phyloP scores from a whole-genome alignment of 2,329 filamentous ascomycete genomes.

The Biscogniauxia sp. region DNA sequence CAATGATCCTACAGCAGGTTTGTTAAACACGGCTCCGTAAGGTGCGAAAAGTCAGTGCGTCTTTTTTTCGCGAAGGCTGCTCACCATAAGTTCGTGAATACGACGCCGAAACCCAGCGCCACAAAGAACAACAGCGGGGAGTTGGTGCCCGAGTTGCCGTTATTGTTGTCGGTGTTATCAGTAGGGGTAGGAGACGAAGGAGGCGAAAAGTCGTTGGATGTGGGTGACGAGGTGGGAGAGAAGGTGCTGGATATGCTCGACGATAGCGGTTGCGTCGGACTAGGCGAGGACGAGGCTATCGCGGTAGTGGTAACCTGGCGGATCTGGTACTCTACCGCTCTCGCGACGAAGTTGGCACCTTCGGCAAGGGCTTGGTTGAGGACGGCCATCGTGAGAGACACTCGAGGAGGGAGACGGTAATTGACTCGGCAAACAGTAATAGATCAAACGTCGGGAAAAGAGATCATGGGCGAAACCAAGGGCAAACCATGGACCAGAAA shows the following conservation, averaged over 20 bases:
- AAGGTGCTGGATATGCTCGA: constrained; percentile 10
- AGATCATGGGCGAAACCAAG: constrained; percentile 16
- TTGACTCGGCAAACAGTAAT: constrained; percentile 1
- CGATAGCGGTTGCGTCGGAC: constrained; percentile 12
- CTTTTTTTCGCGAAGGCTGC: constrained; percentile 32
- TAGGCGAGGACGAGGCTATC: constrained; percentile 6
- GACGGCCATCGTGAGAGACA: constrained; percentile 33
- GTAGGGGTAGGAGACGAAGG: constrained; percentile 16
- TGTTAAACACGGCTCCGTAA: background rate
- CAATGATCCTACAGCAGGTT: constrained; percentile 77
- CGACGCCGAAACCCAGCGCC: constrained; percentile 92
- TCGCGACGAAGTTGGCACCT: constrained; percentile 37
- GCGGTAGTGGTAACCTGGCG: constrained; percentile 17
- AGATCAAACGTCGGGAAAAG: constrained; percentile 15
- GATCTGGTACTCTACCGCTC: constrained; percentile 32
- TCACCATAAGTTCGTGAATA: constrained; percentile 98
- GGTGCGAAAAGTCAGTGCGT: background rate
- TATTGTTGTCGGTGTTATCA: constrained; percentile 23
- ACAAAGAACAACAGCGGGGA: constrained; percentile 89
- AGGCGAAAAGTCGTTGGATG: background rate
- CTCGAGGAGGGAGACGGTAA: constrained; percentile 3
- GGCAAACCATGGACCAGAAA: constrained; percentile 11
- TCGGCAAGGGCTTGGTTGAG: constrained; percentile 37
- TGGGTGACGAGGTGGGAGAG: constrained; percentile 9
- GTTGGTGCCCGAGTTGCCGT: constrained; percentile 53